Evolutionary conservation across 495 filamentous ascomycete genomes (phyloP).

Genomic region (Hypoxylon intermedium): DNA sequence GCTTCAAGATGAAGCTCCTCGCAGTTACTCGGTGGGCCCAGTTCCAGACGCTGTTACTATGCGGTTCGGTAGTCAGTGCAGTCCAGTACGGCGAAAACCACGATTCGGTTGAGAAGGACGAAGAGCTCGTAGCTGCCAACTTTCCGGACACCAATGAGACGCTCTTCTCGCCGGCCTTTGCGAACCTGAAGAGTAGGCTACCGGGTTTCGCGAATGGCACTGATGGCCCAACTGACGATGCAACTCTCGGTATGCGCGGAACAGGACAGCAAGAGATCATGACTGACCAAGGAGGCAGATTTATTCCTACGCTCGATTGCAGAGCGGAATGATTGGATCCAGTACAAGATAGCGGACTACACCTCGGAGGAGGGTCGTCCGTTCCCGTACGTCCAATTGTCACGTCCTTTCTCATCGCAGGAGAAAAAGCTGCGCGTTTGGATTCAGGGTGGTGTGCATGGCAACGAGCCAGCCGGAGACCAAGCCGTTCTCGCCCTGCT

Average conservation of each 20-base stretch:
- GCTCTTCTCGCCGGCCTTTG: constrained; percentile 40
- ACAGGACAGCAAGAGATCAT: not conserved
- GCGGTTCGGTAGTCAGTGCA: constrained; percentile 9
- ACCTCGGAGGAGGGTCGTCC: constrained; percentile 40
- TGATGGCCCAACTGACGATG: constrained; percentile 37
- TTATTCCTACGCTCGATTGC: constrained; percentile 32
- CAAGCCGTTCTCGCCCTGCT: constrained; percentile 39
- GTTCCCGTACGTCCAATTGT: constrained; percentile 38
- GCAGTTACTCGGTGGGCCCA: not conserved
- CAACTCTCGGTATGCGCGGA: constrained; percentile 29
- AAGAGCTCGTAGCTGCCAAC: constrained; percentile 37
- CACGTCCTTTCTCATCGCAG: not conserved
- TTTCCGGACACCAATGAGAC: constrained; percentile 38
- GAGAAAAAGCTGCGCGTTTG: constrained; percentile 37
- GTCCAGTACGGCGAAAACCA: constrained; percentile 40
- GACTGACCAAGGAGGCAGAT: constrained; percentile 13
- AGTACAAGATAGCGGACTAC: constrained; percentile 35
- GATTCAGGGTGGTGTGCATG: constrained; percentile 42
- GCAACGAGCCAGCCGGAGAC: constrained; percentile 43
- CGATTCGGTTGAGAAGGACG: constrained; percentile 30
- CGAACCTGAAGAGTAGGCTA: constrained; percentile 8
- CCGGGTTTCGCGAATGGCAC: constrained; percentile 38
- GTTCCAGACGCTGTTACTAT: constrained; percentile 5
- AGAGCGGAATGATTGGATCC: constrained; percentile 29
- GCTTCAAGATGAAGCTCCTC: not conserved